These are phyloP conservation scores for Ophiosphaerella korrae DNA, from an alignment of 2,329 filamentous ascomycete species.

Conservation along the genomic window DNA sequence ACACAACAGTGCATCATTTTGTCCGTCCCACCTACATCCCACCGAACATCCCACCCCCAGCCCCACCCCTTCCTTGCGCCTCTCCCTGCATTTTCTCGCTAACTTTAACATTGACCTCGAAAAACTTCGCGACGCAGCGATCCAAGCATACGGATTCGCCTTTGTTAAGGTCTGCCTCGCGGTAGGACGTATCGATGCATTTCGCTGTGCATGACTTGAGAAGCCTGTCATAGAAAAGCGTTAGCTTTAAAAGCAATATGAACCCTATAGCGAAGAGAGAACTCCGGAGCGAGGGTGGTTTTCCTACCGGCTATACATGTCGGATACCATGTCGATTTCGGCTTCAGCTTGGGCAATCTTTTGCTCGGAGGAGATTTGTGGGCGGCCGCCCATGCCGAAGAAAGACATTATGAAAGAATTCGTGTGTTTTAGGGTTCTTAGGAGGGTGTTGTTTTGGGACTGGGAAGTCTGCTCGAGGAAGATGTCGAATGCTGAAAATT, in stretches of 20 bases:
- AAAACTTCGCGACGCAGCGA: constrained; percentile 97
- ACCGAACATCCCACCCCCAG: constrained; percentile 34
- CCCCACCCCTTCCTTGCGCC: constrained; percentile 63
- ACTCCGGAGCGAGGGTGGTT: not conserved
- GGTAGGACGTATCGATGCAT: constrained; percentile 91
- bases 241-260: not conserved
- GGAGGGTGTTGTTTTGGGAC: not conserved
- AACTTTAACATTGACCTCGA: constrained; percentile 97
- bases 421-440: not conserved
- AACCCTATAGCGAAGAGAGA: not conserved
- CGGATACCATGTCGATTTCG: constrained; percentile 95
- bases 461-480: not conserved
- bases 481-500: no score
- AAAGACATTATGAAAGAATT: constrained; percentile 36
- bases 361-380: constrained; percentile 91
- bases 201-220: constrained; percentile 90
- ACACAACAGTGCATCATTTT: no score
- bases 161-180: constrained; percentile 96
- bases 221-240: constrained; percentile 60
- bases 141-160: constrained; percentile 98
- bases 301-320: constrained; percentile 93
- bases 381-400: constrained; percentile 61
- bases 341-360: constrained; percentile 96
- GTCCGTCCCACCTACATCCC: constrained; percentile 19
- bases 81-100: constrained; percentile 95